These are phyloP conservation scores for Spirogloea muscicola DNA, from an alignment of 139 green algal species.

Conservation along the genomic window DNA sequence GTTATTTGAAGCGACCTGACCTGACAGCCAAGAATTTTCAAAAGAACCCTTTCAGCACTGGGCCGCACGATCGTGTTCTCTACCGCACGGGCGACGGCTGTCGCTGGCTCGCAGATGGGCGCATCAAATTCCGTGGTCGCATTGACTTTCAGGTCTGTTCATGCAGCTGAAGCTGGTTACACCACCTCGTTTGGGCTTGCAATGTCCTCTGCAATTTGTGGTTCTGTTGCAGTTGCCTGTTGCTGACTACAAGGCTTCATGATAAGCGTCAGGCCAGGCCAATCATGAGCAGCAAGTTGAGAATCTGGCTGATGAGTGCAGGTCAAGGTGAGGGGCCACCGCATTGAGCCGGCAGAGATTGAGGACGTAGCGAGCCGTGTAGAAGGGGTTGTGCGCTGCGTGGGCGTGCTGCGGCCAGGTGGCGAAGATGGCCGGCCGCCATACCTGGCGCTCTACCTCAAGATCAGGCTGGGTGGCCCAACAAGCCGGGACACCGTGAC, in stretches of 20 bases:
- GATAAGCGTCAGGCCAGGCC: no score
- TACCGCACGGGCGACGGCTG: conserved; percentile 29
- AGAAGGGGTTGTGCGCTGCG: conserved; percentile 16
- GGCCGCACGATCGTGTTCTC: conserved; percentile 7
- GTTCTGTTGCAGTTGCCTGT: no score
- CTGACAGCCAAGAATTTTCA: conserved; percentile 26
- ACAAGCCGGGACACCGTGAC: no score
- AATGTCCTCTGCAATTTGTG: no score
- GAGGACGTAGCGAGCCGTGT: conserved; percentile 7
- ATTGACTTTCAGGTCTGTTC: conserved; percentile 35
- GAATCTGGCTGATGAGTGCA: no score
- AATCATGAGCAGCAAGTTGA: no score
- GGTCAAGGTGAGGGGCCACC: conserved; percentile 26
- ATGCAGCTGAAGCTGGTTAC: no score
- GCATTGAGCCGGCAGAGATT: conserved; percentile 20
- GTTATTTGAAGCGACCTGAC: conserved; percentile 37
- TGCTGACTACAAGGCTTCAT: no score
- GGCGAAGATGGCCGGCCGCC: no score
- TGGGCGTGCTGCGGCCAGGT: conserved; percentile 11
- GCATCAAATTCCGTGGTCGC: conserved; percentile 29
- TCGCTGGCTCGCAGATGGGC: conserved; percentile 31
- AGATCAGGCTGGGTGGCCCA: no score
- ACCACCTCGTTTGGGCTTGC: no score
- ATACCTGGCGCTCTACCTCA: no score
- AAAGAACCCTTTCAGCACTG: conserved; percentile 27